Base-by-base conservation (phyloP, 805 yeast species). In the Starmerella riodocensis region DNA sequence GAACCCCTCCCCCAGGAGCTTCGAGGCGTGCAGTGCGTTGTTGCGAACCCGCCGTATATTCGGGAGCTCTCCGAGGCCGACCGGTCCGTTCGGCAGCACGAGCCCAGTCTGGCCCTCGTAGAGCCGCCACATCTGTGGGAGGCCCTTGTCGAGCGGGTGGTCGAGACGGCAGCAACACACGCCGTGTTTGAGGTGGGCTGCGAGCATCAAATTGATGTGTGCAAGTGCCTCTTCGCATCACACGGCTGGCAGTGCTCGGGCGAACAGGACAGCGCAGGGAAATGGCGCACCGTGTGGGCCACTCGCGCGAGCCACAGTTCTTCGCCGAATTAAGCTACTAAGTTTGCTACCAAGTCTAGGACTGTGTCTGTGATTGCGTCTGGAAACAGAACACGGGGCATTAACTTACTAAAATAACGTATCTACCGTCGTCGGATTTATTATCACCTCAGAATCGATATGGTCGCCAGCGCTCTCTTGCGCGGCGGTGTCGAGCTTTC, bases 21-120 rank as follows among this genome's bases (percentile, higher is more conserved):
- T 11, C 35, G 36, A 3, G 32, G 14, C 6, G 34, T 18, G 23
- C 79, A 78, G 42, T 39, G 88, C 3, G 53, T 91, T 1, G 69
- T 77, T 0, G 73, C 94, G n/a, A 88, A 88, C 50, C 98, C 98
- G 1, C 98, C 98, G 0, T 88, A 88, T 53, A 76, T 86, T 5
- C 34, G 46, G 0, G 74, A 76, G 34, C 69, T 69, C 51, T 45
- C 45, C 8, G 51, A 57, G 9, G 71, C 75, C 0, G 79, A 74
- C 41, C 54, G 52, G 32, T 78, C 94, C 0, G 97, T 88, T 0
- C 60, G 69, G 29, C 29, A 58, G 11, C 77, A 69, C 56, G 98
- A 88, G 59, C 97, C 98, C 0, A 51, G 54, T 20, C 54, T 72
- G 14, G 97, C 97, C 0, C 62, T 88, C n/a, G 58, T 80, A 2